Evolutionary conservation across 495 filamentous ascomycete genomes (phyloP), one percentile per base, ranked within the genome.

Genomic region (Platismatia glauca): DNA sequence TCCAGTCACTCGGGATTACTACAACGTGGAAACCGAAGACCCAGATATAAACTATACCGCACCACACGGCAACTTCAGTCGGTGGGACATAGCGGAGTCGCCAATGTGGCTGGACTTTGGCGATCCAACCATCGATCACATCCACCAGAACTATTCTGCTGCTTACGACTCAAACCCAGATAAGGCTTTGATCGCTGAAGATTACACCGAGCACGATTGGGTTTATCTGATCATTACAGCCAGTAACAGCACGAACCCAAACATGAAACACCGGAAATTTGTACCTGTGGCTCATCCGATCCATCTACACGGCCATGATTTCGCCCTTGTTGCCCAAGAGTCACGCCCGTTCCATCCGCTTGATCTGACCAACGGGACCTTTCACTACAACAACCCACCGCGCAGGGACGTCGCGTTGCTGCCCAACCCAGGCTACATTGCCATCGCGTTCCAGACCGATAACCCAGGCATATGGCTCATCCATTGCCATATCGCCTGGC

Each of bases 401-500:
- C 77, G 84, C 6, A 76, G 86, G 9, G 86, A 88, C 62, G 81
- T 80, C 6, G 83, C 80, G 1, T 69, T 84, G 67, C 70, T 89
- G 0, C 77, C 78, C 1, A 68, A 70, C 0, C 63, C 58, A 31
- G 83, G 84, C 7, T 79, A 78, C 65, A 65, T 83, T 37, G 75
- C 75, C 24, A 73, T 84, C 9, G 82, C 73, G n/a, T 83, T 82
- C 66, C 69, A 77, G 71, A 76, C 77, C 29, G 61, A 72, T 55
- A 71, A 71, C 37, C 76, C 76, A 11, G 76, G 76, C 13, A 70
- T 71, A 27, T 78, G 75, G 76, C 59, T 77, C 2, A 63, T 76
- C 57, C 72, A 77, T 53, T 77, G 73, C 60, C 75, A 79, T 61
- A 73, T 76, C 48, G 74, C 72, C 5, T 75, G 70, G 72, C 70